Conservation (phyloP, 345 rosid species). For the Pistacia integerrima region DNA sequence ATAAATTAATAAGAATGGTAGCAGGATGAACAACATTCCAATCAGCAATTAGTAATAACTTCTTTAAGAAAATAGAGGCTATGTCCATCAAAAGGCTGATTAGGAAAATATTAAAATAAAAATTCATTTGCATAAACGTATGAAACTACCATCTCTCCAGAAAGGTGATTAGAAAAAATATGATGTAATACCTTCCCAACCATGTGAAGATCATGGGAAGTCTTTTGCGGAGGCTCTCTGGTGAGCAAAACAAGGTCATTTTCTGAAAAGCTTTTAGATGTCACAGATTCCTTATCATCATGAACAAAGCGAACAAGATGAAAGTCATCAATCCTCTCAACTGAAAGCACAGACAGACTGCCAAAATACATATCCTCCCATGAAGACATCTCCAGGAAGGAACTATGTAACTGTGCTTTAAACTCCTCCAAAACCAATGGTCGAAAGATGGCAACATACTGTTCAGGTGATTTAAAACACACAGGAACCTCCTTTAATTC, state of each 20-base stretch:
- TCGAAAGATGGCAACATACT: slow-evolving; percentile 78
- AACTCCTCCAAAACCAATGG: slow-evolving; percentile 97
- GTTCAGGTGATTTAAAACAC: slow-evolving; percentile 78
- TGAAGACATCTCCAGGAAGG: slow-evolving; percentile 81
- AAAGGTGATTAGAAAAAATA: not conserved
- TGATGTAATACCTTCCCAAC: slow-evolving; percentile 78
- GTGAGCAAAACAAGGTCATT: slow-evolving; percentile 92
- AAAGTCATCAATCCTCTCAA: slow-evolving; percentile 95
- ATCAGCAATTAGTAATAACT: not conserved
- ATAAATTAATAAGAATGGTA: not conserved
- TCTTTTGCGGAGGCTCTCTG: slow-evolving; percentile 65
- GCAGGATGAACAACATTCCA: not conserved
- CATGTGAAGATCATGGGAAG: slow-evolving; percentile 62
- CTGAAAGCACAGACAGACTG: slow-evolving; percentile 73
- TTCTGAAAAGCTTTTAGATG: slow-evolving; percentile 69
- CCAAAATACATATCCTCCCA: slow-evolving; percentile 81
- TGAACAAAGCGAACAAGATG: slow-evolving; percentile 93
- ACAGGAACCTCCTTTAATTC: slow-evolving; percentile 84
- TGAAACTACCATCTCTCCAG: not conserved
- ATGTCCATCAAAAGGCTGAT: not conserved
- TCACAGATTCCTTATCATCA: slow-evolving; percentile 60
- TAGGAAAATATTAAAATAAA: not conserved
- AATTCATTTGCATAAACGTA: not conserved
- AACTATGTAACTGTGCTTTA: slow-evolving; percentile 86
- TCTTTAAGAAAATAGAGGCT: not conserved